Conservation (phyloP, 345 rosid genomes). For the Aethionema arabicum region DNA sequence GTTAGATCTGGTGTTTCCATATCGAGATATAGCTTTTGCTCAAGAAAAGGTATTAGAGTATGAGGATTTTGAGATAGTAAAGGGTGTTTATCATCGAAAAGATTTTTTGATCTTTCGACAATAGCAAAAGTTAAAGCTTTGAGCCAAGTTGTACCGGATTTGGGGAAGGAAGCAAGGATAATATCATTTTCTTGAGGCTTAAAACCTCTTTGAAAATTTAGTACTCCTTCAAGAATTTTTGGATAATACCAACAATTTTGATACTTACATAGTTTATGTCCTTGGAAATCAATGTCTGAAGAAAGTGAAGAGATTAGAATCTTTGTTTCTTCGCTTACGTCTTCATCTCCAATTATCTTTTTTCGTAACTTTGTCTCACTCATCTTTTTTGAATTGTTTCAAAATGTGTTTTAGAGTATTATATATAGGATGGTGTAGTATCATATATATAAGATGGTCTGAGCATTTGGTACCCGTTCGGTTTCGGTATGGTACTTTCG, state of each 20-base stretch:
- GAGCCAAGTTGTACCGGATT: constrained; percentile 55
- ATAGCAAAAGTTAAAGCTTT: constrained; percentile 47
- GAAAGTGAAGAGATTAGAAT: too few relatives aligned
- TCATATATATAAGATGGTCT: too few relatives aligned
- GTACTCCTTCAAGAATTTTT: constrained; percentile 39
- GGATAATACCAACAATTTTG: neutral
- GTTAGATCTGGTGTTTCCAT: constrained; percentile 33
- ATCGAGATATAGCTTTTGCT: constrained; percentile 5
- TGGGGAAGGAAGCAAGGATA: constrained; percentile 46
- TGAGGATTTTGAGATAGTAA: constrained; percentile 46
- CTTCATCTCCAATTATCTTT: too few relatives aligned
- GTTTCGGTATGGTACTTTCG: too few relatives aligned
- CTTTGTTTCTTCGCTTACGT: too few relatives aligned
- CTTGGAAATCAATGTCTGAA: too few relatives aligned
- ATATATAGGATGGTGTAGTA: too few relatives aligned
- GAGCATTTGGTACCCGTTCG: too few relatives aligned
- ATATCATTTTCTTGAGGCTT: constrained; percentile 42
- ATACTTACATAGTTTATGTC: too few relatives aligned
- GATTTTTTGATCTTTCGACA: constrained; percentile 27
- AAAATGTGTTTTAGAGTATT: neutral
- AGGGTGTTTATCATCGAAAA: constrained; percentile 35
- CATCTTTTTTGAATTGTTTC: too few relatives aligned
- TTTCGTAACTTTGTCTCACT: too few relatives aligned
- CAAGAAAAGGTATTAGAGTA: constrained; percentile 44
- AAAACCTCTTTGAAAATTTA: constrained; percentile 42